phyloP scores from a whole-genome alignment of 2,329 filamentous ascomycete species.

The Phaeosphaeria sp. region DNA sequence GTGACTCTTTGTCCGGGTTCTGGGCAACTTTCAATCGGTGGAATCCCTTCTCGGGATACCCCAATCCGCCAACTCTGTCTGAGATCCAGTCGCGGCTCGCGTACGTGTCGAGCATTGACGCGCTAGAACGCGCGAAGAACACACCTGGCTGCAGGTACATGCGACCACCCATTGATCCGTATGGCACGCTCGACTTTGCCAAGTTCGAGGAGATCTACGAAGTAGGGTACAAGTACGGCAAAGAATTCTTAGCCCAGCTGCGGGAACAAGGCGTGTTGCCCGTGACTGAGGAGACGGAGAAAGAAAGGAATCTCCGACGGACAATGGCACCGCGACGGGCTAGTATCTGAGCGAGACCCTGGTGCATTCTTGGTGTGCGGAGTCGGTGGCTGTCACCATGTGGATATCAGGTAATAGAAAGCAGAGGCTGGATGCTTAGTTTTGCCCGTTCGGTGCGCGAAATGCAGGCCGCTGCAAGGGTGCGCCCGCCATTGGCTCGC shows the following conservation, averaged over 20 bases:
- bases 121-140: conserved; percentile 88
- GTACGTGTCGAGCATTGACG: conserved; percentile 94
- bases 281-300: conserved; percentile 58
- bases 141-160: conserved; percentile 94
- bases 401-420: conserved; percentile 27
- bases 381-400: conserved; percentile 9
- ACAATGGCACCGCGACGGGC: conserved; percentile 60
- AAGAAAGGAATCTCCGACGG: conserved; percentile 57
- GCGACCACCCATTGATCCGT: conserved; percentile 91
- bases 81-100: conserved; percentile 95
- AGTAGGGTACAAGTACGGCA: conserved; percentile 85
- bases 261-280: conserved; percentile 79
- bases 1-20: conserved; percentile 90
- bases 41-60: conserved; percentile 89
- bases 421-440: conserved; percentile 11
- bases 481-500: conserved; percentile 11
- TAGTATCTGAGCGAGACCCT: conserved; percentile 44
- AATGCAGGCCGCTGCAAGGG: conserved; percentile 19
- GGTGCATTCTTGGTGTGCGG: conserved; percentile 9
- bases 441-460: conserved; percentile 22
- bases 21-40: conserved; percentile 96
- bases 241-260: conserved; percentile 77
- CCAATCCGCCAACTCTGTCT: conserved; percentile 91
- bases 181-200: conserved; percentile 93
- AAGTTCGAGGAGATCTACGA: conserved; percentile 98